phyloP scores from a whole-genome alignment of 441 rosid species.

The Macaranga tanarius region DNA sequence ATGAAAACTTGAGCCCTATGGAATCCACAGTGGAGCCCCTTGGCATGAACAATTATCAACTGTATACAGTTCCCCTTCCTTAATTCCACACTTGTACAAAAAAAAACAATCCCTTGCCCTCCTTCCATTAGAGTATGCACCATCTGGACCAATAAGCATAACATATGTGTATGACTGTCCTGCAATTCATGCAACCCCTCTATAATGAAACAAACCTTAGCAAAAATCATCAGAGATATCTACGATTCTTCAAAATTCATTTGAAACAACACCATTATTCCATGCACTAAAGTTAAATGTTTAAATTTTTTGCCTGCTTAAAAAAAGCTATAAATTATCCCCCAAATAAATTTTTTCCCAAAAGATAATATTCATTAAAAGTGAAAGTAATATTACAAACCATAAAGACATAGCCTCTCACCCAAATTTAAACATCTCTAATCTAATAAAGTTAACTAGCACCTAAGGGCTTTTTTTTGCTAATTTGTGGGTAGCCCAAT shows the following conservation, averaged over 20 bases:
- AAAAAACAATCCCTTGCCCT: constrained; percentile 47
- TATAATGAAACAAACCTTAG: constrained; percentile 88
- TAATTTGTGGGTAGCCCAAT: too few species aligned
- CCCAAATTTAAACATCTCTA: too few species aligned
- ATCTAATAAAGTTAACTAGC: too few species aligned
- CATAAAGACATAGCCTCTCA: too few species aligned
- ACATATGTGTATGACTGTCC: constrained; percentile 90
- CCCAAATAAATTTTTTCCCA: too few species aligned
- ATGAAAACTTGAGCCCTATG: constrained; percentile 71
- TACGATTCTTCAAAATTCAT: constrained; percentile 83
- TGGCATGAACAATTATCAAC: constrained; percentile 76
- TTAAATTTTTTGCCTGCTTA: too few species aligned
- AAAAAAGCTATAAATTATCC: too few species aligned
- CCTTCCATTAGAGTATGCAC: constrained; percentile 55
- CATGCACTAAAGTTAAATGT: constrained; percentile 75
- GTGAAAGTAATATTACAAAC: too few species aligned
- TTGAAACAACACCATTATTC: constrained; percentile 90
- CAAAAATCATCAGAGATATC: constrained; percentile 76
- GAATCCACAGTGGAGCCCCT: constrained; percentile 74
- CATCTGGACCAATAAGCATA: constrained; percentile 80
- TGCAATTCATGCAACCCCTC: constrained; percentile 83
- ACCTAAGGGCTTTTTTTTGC: too few species aligned
- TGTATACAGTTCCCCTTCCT: constrained; percentile 78
- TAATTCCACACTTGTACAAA: constrained; percentile 70
- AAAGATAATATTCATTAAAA: too few species aligned